phyloP scores from a whole-genome alignment of 768 basidiomycete species.

The Trametes maxima region DNA sequence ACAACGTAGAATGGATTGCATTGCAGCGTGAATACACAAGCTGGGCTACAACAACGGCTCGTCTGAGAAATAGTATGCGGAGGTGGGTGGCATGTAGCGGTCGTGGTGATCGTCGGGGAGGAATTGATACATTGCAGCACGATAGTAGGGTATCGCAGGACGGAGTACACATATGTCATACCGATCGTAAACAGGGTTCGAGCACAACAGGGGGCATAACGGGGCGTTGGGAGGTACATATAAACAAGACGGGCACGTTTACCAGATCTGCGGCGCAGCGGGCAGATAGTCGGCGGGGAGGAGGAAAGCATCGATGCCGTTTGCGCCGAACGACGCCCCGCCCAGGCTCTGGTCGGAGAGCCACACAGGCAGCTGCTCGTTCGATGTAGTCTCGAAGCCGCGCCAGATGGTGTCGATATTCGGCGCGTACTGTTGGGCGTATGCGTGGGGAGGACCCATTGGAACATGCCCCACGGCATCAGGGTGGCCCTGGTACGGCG shows the following conservation, averaged over 20 bases:
- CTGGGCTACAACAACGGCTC: conserved; percentile 10
- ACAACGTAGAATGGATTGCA: conserved; percentile 4
- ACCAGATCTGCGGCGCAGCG: conserved; percentile 77
- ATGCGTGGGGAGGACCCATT: conserved; percentile 32
- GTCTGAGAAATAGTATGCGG: background rate
- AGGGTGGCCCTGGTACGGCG: conserved; percentile 37
- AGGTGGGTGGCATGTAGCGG: background rate
- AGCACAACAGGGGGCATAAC: conserved; percentile 8
- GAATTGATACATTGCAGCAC: conserved; percentile 14
- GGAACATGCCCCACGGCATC: conserved; percentile 37
- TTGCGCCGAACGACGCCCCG: conserved; percentile 72
- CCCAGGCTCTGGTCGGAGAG: conserved; percentile 83
- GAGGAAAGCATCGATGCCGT: conserved; percentile 86
- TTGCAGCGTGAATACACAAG: conserved; percentile 21
- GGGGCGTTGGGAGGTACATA: background rate
- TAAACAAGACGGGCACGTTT: conserved; percentile 2
- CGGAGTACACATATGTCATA: conserved; percentile 15
- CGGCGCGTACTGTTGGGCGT: conserved; percentile 29
- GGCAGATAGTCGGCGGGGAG: conserved; percentile 76
- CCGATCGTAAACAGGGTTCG: conserved; percentile 9
- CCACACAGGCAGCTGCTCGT: conserved; percentile 83
- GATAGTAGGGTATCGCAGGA: conserved; percentile 15
- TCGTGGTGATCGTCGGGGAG: conserved; percentile 4
- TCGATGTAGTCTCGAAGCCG: conserved; percentile 70
- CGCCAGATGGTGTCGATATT: conserved; percentile 73